Base-by-base conservation (phyloP, 139 green algal genomes). In the Micractinium conductrix region DNA sequence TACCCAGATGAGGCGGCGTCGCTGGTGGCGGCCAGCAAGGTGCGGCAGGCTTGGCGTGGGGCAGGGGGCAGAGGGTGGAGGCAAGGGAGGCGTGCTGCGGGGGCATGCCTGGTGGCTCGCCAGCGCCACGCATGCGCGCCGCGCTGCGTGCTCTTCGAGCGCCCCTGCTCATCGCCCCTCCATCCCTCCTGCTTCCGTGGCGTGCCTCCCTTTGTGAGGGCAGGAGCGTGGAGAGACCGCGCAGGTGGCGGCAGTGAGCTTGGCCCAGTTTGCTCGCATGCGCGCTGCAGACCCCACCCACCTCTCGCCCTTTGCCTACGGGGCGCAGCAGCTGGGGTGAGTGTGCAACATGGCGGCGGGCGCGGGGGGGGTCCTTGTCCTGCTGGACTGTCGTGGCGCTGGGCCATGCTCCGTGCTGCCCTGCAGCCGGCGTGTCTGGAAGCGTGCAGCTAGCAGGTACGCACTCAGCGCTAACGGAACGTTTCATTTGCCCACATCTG, bases 1-100 rank as follows among this genome's bases (percentile, higher is more conserved):
- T 99, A 97, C 76, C 89, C 94, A 35, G 92, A 98, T 42, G 97
- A 99, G 86, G 86, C 94, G 38, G 92, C 80, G 9, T 71, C 68
- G 3, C 50, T 98, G 30, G 89, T 92, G 62, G n/a, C 78, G 28
- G 78, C 78, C 1, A 33, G 37, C 78, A 74, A 83, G 78, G 78
- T 62, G 43, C 8, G 62, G 28, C 37, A n/a, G 26, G 53, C 53
- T 4, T 9, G 53, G n/a, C n/a, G n/a, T n/a, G n/a, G n/a, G n/a
- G n/a, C n/a, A n/a, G n/a, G n/a, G n/a, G n/a, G n/a, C n/a, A n/a
- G n/a, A n/a, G n/a, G n/a, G n/a, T n/a, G n/a, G n/a, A n/a, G n/a
- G n/a, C n/a, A n/a, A n/a, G n/a, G n/a, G n/a, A n/a, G n/a, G n/a
- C n/a, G n/a, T n/a, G n/a, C n/a, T n/a, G n/a, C n/a, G n/a, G n/a